A percentile compares a stretch with the other conserved stretches of the same genome.
Evolutionary conservation across 768 basidiomycete genomes (phyloP).

Genomic region (Tulasnella sp.): DNA sequence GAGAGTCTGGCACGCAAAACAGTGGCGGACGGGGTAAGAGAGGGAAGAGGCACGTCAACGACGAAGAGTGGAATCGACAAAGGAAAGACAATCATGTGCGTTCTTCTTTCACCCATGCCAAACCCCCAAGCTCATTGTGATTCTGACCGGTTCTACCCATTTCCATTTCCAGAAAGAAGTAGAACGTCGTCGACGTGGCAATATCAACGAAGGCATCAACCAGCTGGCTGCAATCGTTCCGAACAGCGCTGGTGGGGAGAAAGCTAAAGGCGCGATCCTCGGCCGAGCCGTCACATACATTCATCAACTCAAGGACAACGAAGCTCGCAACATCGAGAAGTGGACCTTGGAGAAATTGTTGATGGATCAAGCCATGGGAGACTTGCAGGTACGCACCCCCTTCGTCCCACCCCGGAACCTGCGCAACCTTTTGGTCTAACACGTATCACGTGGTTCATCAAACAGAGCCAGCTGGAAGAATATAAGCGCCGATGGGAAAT

Average conservation of each 20-base stretch:
- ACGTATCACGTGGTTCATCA: neutral
- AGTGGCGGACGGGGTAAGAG: slow-evolving; percentile 16
- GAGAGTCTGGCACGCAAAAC: neutral
- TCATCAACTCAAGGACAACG: slow-evolving; percentile 84
- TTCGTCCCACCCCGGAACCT: neutral
- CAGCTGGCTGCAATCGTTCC: slow-evolving; percentile 86
- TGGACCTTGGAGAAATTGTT: slow-evolving; percentile 91
- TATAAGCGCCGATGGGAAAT: slow-evolving; percentile 74
- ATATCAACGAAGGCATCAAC: slow-evolving; percentile 96
- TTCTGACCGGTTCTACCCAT: neutral
- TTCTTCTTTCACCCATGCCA: slow-evolving; percentile 28
- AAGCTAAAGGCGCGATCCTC: slow-evolving; percentile 82
- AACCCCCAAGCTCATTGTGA: neutral
- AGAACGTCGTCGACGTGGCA: slow-evolving; percentile 87
- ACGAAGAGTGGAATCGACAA: slow-evolving; percentile 72
- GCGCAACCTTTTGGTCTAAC: slow-evolving; percentile 33
- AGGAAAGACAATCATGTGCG: slow-evolving; percentile 78
- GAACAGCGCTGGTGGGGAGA: slow-evolving; percentile 78
- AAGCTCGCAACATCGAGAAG: slow-evolving; percentile 85
- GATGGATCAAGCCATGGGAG: slow-evolving; percentile 66
- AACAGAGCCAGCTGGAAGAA: slow-evolving; percentile 67
- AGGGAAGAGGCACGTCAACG: slow-evolving; percentile 21
- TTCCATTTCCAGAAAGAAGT: slow-evolving; percentile 82
- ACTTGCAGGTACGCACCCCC: slow-evolving; percentile 28
- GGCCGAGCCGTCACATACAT: slow-evolving; percentile 87